Evolutionary conservation across 257 asterid genomes (phyloP).

Genomic region (Dorcoceras hygrometricum): DNA sequence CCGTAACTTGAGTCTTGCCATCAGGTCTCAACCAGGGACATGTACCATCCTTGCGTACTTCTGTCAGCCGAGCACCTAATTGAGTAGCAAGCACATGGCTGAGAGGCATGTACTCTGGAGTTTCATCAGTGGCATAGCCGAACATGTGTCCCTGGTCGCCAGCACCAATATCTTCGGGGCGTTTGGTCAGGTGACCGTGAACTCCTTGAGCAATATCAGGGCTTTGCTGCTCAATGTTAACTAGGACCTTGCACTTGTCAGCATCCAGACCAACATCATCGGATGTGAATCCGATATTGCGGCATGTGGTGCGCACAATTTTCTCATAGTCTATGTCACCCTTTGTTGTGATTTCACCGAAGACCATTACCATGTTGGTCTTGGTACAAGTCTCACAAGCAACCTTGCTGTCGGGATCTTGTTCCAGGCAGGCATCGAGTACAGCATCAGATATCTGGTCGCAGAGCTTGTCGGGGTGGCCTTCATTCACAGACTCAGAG

Average conservation of each 20-base stretch:
- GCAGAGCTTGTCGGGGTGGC: constrained; percentile 71
- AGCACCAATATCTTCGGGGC: constrained; percentile 62
- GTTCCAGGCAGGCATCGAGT: constrained; percentile 61
- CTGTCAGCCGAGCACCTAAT: constrained; percentile 56
- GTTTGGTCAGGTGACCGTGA: constrained; percentile 58
- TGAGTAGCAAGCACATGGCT: constrained; percentile 64
- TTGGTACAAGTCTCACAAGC: constrained; percentile 68
- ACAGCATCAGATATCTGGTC: constrained; percentile 67
- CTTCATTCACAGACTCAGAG: constrained; percentile 65
- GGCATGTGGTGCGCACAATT: constrained; percentile 61
- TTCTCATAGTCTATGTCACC: constrained; percentile 56
- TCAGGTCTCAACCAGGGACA: constrained; percentile 69
- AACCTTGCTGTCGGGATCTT: constrained; percentile 64
- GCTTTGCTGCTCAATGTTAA: constrained; percentile 55
- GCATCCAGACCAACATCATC: constrained; percentile 65
- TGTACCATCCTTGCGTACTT: constrained; percentile 56
- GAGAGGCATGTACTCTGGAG: constrained; percentile 64
- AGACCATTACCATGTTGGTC: constrained; percentile 62
- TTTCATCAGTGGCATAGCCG: constrained; percentile 63
- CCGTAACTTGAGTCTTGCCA: constrained; percentile 63
- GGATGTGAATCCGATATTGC: constrained; percentile 49
- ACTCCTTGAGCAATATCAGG: constrained; percentile 68
- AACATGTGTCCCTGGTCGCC: constrained; percentile 69
- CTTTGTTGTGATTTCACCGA: constrained; percentile 62
- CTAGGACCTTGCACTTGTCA: constrained; percentile 60